Percentiles rank a stretch among this genome's conserved stretches.
Conservation (phyloP, 73 alveolate genomes). For the Paramecium caudatum region DNA sequence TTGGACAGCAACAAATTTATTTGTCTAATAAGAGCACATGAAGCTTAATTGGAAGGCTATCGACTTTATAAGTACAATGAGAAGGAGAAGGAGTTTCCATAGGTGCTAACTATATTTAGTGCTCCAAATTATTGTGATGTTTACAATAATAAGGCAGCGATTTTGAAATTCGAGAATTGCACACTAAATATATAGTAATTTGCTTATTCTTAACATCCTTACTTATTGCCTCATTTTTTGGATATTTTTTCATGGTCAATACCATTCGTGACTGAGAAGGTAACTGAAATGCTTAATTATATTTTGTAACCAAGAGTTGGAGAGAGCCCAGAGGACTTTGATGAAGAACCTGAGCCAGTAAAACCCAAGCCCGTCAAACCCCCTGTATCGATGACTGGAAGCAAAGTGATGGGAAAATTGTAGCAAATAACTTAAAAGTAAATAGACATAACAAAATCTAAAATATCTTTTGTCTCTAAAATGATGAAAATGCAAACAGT, state of each 20-base stretch:
- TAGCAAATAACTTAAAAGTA: conserved; percentile 66
- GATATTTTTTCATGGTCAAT: conserved; percentile 93
- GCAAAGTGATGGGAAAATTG: conserved; percentile 50
- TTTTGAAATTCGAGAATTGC: conserved; percentile 87
- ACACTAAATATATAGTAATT: conserved; percentile 92
- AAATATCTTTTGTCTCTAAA: conserved; percentile 73
- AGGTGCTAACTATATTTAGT: conserved; percentile 91
- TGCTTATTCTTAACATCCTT: conserved; percentile 93
- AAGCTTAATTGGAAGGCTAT: conserved; percentile 96
- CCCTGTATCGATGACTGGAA: neutral
- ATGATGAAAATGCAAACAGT: conserved; percentile 85
- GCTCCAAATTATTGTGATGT: conserved; percentile 98
- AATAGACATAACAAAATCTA: conserved; percentile 72
- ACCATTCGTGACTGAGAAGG: conserved; percentile 94
- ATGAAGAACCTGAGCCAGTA: too few relatives aligned
- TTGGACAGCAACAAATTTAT: conserved; percentile 76
- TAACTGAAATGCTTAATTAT: conserved; percentile 85
- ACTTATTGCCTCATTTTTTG: conserved; percentile 91
- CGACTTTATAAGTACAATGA: conserved; percentile 95
- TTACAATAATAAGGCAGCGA: conserved; percentile 94
- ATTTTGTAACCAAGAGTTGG: conserved; percentile 78
- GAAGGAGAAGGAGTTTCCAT: conserved; percentile 87
- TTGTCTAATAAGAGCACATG: conserved; percentile 95
- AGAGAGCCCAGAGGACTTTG: conserved; percentile 59
- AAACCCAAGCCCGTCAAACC: too few relatives aligned